Evolutionary conservation across 2,329 filamentous ascomycete genomes (phyloP), one percentile per base, ranked within the genome.

Genomic region (Aureobasidium subglaciale): DNA sequence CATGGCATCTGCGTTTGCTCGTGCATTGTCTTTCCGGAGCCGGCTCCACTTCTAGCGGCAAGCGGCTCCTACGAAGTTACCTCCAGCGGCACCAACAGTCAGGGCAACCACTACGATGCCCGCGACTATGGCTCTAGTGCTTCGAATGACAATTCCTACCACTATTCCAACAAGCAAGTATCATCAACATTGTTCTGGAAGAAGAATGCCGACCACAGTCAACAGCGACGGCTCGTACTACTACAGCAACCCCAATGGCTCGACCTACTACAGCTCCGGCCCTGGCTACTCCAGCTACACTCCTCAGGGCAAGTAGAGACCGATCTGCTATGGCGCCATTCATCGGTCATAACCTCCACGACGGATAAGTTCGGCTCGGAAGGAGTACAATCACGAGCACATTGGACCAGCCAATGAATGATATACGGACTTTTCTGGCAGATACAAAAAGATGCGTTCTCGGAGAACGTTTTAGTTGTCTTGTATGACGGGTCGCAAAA

Each of bases 71-170:
- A 76, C 65, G 64, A 63, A 18, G 62, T 71, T 60, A 76, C 63
- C 25, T 65, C 69, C 59, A 73, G 69, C 55, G 84, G 85, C 65
- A 83, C 78, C 67, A 87, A 87, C 71, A 68, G 69, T 75, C 55
- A 86, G 83, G 84, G 85, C 59, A 87, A 87, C 70, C 80, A 83
- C 71, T 87, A 82, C 64, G 85, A 83, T 69, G 69, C 77, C 41
- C 82, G 84, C 30, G 80, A 84, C 70, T 86, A 86, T 61, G 81
- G 81, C 59, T 75, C 74, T 60, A 63, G 69, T 48, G 80, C 77
- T 7, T 60, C 75, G 49, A 83, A 84, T 67, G 69, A 71, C 27
- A 86, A 86, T 71, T 71, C 75, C 6, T 85, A 84, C 67, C 84
- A 87, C 66, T 88, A 87, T 67, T 86, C 82, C 52, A 88, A 88